Evolutionary conservation across 768 basidiomycete species (phyloP), one percentile per base, ranked within the genome.

Genomic region (Pleurotus tuber-regium): DNA sequence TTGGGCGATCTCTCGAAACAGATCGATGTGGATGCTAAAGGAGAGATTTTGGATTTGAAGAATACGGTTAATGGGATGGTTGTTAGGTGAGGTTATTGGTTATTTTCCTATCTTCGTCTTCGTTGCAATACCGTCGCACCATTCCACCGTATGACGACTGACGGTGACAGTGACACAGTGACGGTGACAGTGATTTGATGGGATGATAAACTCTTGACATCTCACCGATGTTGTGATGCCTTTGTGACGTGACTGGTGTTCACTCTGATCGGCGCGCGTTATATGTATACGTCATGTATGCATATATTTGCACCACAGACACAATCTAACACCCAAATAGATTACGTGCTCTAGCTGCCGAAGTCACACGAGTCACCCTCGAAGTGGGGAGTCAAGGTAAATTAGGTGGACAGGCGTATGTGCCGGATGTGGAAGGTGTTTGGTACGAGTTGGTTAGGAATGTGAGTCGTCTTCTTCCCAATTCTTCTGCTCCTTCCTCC

Each of bases 351-450:
- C 73, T 91, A 21, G 86, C 88, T 10, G 83, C 85, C 2, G 89
- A 92, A 68, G 89, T 92, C 49, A 91, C 88, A 4, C 76, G 89
- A 35, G 89, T 91, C 52, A 89, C 89, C 4, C 69, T 87, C 40
- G 89, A 91, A 71, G 89, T 92, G 64, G 90, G 89, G 59, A 87
- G 83, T 54, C 86, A 93, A 71, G 92, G 91, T n/a, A 89, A 90
- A 71, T 72, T 94, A 51, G 91, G 92, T 54, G 90, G 90, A 43
- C 88, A 92, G 65, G 92, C 90, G 1, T 75, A 84, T 49, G 92
- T 95, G 8, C 86, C 89, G 24, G 89, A 91, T 57, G 91, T 92
- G 25, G 87, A 92, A 63, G 92, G 92, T 18, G 85, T 89, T 16
- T 89, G 88, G 88, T 79, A 83, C 55, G 85, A 91, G 63, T 71